phyloP scores from a whole-genome alignment of 306 rosid genomes.

The Ammopiptanthus mongolicus region DNA sequence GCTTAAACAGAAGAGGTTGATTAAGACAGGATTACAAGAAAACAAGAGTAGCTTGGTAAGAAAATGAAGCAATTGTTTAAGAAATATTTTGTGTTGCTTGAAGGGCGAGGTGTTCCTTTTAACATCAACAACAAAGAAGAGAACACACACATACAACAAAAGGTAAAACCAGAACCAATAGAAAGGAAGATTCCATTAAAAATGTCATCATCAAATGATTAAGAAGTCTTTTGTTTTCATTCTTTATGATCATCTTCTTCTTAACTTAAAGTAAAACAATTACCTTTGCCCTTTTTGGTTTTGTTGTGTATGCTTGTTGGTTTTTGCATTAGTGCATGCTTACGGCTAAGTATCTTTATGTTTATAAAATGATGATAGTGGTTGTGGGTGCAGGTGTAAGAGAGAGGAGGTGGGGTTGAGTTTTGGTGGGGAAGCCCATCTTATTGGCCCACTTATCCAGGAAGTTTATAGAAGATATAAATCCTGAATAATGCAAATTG shows the following conservation, averaged over 20 bases:
- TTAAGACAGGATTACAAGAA: slow-evolving; percentile 15
- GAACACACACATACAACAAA: slow-evolving; percentile 8
- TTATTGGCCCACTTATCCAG: background rate
- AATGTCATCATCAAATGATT: background rate
- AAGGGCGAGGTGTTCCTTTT: slow-evolving; percentile 14
- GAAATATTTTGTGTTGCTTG: slow-evolving; percentile 25
- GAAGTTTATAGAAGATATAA: background rate
- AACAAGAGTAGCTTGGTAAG: slow-evolving; percentile 1
- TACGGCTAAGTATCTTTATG: background rate
- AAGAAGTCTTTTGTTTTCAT: background rate
- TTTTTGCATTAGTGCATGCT: background rate
- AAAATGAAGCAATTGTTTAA: slow-evolving; percentile 21
- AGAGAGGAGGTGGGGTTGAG: background rate
- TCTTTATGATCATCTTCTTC: background rate
- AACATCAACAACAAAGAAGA: background rate
- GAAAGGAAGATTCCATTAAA: slow-evolving; percentile 16
- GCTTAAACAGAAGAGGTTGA: slow-evolving; percentile 32
- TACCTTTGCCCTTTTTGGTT: slow-evolving; percentile 1
- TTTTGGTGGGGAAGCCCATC: background rate
- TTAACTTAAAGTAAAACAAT: background rate
- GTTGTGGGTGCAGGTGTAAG: background rate
- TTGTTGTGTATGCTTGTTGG: slow-evolving; percentile 14
- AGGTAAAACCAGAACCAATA: slow-evolving; percentile 8
- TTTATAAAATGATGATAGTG: background rate
- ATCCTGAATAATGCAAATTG: background rate